Conservation (phyloP, 2,329 filamentous ascomycete species). For the Dactylellina parvicollis region DNA sequence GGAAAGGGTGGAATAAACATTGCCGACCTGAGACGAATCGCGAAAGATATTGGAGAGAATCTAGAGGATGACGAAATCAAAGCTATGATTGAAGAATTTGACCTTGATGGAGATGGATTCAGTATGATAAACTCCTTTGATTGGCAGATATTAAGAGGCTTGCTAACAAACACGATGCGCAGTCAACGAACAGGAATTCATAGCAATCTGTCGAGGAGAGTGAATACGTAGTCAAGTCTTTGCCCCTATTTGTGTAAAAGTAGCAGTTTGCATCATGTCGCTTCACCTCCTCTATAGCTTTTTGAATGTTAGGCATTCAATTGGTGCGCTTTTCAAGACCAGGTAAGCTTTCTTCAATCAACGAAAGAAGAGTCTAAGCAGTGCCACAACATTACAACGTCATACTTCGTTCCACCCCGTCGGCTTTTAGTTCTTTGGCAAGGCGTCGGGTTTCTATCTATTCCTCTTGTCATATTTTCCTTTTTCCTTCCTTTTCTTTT, state of each 20-base stretch:
- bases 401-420: background rate
- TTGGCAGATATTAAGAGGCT: background rate
- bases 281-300: background rate
- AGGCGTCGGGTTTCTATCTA: too few species aligned
- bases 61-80: conserved; percentile 90
- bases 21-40: conserved; percentile 85
- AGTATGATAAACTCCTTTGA: conserved; percentile 49
- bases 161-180: conserved; percentile 58
- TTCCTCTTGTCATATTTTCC: too few species aligned
- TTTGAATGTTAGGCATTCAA: too few species aligned
- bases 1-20: conserved; percentile 86
- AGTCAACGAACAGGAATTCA: conserved; percentile 75
- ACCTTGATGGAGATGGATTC: conserved; percentile 87
- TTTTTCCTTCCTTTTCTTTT: background rate
- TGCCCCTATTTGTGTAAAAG: too few species aligned
- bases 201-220: conserved; percentile 65
- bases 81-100: conserved; percentile 98
- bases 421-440: background rate
- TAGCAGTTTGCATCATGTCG: background rate
- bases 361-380: background rate
- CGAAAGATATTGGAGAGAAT: conserved; percentile 89
- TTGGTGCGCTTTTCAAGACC: too few species aligned
- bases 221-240: too few species aligned
- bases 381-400: background rate
- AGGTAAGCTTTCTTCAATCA: background rate